These are phyloP conservation scores for Taphrina betulina DNA, from an alignment of 1,139 yeast species.

Conservation along the genomic window DNA sequence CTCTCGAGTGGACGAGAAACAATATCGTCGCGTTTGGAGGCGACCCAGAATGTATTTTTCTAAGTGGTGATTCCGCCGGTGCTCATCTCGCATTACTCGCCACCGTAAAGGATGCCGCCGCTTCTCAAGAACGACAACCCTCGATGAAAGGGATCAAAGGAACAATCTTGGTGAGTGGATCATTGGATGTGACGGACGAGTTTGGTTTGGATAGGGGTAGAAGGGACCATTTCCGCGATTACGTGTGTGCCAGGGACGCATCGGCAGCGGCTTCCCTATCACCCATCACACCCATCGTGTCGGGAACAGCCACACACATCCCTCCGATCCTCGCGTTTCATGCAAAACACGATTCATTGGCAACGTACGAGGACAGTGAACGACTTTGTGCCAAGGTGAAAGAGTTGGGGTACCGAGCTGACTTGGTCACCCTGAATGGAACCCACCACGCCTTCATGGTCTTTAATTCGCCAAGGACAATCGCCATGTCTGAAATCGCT, in stretches of 20 bases:
- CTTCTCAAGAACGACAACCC: neutral
- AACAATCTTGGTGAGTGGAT: neutral
- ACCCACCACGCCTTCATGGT: conserved; percentile 7
- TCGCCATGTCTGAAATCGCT: conserved; percentile 5
- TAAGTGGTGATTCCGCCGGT: conserved; percentile 29
- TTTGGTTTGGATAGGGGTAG: neutral
- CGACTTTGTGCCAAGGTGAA: neutral
- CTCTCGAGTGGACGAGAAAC: conserved; percentile 7
- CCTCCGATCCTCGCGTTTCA: conserved; percentile 21
- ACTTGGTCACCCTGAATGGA: conserved; percentile 3
- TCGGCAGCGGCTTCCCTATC: neutral
- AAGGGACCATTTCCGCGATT: neutral
- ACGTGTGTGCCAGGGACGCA: conserved; percentile 11
- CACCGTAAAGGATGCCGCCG: conserved; percentile 1
- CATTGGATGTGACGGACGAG: conserved; percentile 7
- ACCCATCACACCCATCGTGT: neutral
- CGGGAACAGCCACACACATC: neutral
- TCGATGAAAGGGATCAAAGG: neutral
- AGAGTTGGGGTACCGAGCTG: conserved; percentile 4
- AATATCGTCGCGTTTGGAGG: conserved; percentile 23
- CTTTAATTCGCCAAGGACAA: conserved; percentile 9
- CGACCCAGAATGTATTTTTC: conserved; percentile 10
- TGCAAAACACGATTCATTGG: conserved; percentile 13
- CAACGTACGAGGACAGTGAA: neutral
- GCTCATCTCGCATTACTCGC: conserved; percentile 26